These are phyloP conservation scores for Ulvella scutata DNA, from an alignment of 139 green algal genomes.

Conservation along the genomic window DNA sequence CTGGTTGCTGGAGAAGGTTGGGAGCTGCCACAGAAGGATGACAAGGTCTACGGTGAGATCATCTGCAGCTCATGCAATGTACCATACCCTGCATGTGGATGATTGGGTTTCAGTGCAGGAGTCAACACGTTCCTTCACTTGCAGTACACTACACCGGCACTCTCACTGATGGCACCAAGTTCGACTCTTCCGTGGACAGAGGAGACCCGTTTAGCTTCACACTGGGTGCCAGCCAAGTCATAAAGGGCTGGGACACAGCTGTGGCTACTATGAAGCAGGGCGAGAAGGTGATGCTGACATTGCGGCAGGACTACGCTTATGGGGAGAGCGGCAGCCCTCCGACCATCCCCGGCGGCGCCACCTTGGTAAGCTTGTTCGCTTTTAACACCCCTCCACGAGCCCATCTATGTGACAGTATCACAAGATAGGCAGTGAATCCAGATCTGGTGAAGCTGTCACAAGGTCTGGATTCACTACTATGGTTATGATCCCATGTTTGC, in stretches of 20 bases:
- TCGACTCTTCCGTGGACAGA: slow-evolving; percentile 80
- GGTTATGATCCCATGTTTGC: too few species aligned
- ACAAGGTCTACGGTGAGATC: slow-evolving; percentile 31
- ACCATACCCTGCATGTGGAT: neutral
- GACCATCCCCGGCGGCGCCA: slow-evolving; percentile 77
- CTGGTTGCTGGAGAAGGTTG: slow-evolving; percentile 52
- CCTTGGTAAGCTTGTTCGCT: slow-evolving; percentile 41
- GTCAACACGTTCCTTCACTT: neutral
- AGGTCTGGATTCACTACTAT: too few species aligned
- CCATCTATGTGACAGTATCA: too few species aligned
- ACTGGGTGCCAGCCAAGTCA: slow-evolving; percentile 68
- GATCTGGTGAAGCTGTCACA: too few species aligned
- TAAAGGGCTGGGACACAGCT: slow-evolving; percentile 91
- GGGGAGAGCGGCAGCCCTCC: slow-evolving; percentile 61
- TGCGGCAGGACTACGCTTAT: slow-evolving; percentile 80
- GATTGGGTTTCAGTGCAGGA: neutral
- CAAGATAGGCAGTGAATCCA: too few species aligned
- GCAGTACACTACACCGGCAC: slow-evolving; percentile 94
- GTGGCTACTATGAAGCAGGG: slow-evolving; percentile 89
- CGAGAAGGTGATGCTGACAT: slow-evolving; percentile 60
- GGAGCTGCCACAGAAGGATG: slow-evolving; percentile 63
- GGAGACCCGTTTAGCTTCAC: slow-evolving; percentile 76
- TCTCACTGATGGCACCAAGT: slow-evolving; percentile 78
- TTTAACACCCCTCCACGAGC: too few species aligned
- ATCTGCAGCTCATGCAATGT: too few species aligned